phyloP scores from a whole-genome alignment of 768 basidiomycete species.

The Tephrocybe sp. region DNA sequence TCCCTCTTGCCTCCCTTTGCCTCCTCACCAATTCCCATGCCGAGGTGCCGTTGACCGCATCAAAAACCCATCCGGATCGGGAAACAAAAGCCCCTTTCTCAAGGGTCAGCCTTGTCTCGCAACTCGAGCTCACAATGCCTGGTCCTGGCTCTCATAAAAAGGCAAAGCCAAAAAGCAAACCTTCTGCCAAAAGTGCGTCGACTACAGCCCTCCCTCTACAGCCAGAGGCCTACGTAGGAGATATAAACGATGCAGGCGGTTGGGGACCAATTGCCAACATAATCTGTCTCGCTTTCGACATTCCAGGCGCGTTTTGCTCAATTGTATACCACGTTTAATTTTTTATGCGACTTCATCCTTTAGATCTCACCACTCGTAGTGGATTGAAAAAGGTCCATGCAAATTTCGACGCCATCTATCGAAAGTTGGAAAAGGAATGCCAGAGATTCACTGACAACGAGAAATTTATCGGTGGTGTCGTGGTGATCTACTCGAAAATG shows the following conservation, averaged over 20 bases:
- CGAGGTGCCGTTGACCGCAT: too few species aligned
- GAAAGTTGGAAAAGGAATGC: constrained; percentile 49
- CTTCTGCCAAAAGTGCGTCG: background rate
- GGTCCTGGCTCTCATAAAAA: constrained; percentile 26
- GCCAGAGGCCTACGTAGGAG: constrained; percentile 33
- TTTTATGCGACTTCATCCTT: background rate
- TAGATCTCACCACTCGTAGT: constrained; percentile 54
- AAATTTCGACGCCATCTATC: constrained; percentile 52
- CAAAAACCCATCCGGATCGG: too few species aligned
- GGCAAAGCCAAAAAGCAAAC: constrained; percentile 11
- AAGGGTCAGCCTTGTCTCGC: background rate
- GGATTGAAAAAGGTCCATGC: constrained; percentile 63
- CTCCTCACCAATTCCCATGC: too few species aligned
- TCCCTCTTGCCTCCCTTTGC: too few species aligned
- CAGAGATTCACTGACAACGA: constrained; percentile 39
- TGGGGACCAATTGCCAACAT: constrained; percentile 47
- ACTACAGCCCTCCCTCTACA: background rate
- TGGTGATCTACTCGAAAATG: constrained; percentile 64
- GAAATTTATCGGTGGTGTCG: constrained; percentile 51
- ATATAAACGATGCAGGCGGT: constrained; percentile 45
- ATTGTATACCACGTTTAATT: background rate
- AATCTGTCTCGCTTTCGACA: constrained; percentile 47
- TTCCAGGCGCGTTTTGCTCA: constrained; percentile 44
- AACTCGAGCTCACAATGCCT: constrained; percentile 22
- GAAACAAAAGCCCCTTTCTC: background rate